Evolutionary conservation across 345 rosid species (phyloP), one percentile per base, ranked within the genome.

Genomic region (Camelina neglecta): DNA sequence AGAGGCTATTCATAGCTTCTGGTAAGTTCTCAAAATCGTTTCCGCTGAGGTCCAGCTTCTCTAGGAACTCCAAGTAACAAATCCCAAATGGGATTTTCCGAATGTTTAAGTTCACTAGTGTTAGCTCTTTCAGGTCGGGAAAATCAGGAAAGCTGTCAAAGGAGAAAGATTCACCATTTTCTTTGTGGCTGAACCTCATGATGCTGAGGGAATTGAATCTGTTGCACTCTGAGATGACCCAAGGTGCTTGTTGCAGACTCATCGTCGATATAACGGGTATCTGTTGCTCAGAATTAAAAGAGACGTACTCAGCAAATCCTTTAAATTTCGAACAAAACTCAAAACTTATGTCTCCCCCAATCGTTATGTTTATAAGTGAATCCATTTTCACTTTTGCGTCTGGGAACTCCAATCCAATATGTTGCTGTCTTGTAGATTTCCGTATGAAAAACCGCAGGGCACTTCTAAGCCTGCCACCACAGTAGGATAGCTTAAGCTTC

Each of bases 381-480:
- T 63, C 53, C 67, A 63, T 63, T 63, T 63, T 44, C 53, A 63
- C 67, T 44, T 60, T 63, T 63, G 67, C 67, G 67, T 63, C 67
- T 63, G 69, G 69, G 26, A 65, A 47, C 21, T 47, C 69, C 56
- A 65, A 0, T 64, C 55, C 55, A 24, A 64, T 64, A 45, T 64
- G 68, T 45, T 64, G 39, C 24, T 64, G 68, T 54, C 55, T 64
- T 45, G 68, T 64, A 45, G 71, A 51, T 67, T 18, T 51, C 60
- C 45, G 21, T 64, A 45, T 5, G 3, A 64, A 64, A 64, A 64
- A 64, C 39, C 41, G 13, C 68, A 64, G 55, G 38, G 68, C 8
- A 67, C 60, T 51, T 21, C 36, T 23, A 38, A 39, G 72, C 23
- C 72, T 24, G 26, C 26, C 60, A 24, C 47, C 53, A 11, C 54